These are phyloP conservation scores for Phlebiopsis gigantea DNA, from an alignment of 768 basidiomycete species.

Conservation along the genomic window DNA sequence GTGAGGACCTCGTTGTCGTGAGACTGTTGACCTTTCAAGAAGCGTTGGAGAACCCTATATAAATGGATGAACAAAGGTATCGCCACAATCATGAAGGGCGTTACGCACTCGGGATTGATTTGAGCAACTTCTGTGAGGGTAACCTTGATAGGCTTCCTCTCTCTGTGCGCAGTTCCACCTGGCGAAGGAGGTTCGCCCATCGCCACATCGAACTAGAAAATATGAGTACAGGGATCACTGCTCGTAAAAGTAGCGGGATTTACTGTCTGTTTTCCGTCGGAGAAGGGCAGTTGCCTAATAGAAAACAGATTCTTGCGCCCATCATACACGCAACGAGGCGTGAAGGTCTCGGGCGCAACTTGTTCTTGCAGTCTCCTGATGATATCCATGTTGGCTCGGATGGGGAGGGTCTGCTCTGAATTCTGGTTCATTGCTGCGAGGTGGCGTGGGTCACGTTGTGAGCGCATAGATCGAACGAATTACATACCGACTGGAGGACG, in stretches of 20 bases:
- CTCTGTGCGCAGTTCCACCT: slow-evolving; percentile 14
- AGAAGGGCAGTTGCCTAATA: slow-evolving; percentile 55
- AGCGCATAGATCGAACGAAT: no score
- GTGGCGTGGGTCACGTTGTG: no score
- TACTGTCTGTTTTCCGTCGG: slow-evolving; percentile 48
- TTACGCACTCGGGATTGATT: slow-evolving; percentile 77
- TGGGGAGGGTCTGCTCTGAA: slow-evolving; percentile 64
- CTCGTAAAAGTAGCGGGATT: slow-evolving; percentile 10
- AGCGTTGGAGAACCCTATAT: slow-evolving; percentile 55
- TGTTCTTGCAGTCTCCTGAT: slow-evolving; percentile 56
- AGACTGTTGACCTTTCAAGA: slow-evolving; percentile 58
- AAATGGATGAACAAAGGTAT: background rate
- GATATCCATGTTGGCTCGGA: slow-evolving; percentile 64
- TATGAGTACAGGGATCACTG: background rate
- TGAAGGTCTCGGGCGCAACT: slow-evolving; percentile 61
- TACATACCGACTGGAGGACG: background rate
- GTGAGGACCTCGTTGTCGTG: slow-evolving; percentile 66
- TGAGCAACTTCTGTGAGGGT: slow-evolving; percentile 62
- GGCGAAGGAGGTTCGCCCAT: slow-evolving; percentile 36
- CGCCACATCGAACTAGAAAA: slow-evolving; percentile 54
- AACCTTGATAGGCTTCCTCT: slow-evolving; percentile 60
- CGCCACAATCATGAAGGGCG: background rate
- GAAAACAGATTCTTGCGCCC: slow-evolving; percentile 77
- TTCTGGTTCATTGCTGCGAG: slow-evolving; percentile 50
- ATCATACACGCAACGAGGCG: slow-evolving; percentile 70